Evolutionary conservation across 805 yeast species (phyloP), one percentile per base, ranked within the genome.

Genomic region (Metschnikowia picachoensis): DNA sequence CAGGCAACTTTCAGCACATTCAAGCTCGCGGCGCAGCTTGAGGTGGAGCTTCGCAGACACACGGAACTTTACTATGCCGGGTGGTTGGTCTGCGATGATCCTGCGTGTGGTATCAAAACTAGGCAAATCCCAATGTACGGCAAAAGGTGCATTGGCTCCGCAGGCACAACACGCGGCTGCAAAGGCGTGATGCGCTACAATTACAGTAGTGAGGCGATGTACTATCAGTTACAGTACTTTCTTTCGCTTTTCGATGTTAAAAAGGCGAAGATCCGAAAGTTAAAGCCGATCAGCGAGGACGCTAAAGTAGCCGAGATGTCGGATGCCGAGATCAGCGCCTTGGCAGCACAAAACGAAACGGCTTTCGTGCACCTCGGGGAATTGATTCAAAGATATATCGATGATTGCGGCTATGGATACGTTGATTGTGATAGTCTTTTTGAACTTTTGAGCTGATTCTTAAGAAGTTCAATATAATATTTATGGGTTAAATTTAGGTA

Each of bases 121-220:
- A 76, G 96, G 51, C 96, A 91, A 60, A 77, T 94, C 20, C 81
- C 91, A 16, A 97, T 91, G 4, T 89, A 87, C 59, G 98, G 98
- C 43, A 80, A 83, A 55, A 77, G 92, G 54, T 90, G 98, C 64
- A 73, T 89, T 48, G 85, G 87, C 35, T 64, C 64, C 47, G 76
- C 75, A 58, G 87, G 87, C 2, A 74, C 69, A 35, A 80, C 83
- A 1, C 76, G 70, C 52, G 81, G 80, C 16, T 82, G 87, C 59
- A 85, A 87, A 57, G 97, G 98, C 33, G 79, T 85, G 10, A 85
- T 90, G 89, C 72, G 79, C 48, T 86, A 82, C 64, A 76, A 75
- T 47, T 94, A 87, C 62, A 73, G 82, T 25, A 96, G 88, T 62
- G 85, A 84, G 60, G 84, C 81, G 43, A 72, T 94, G 34, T 92